phyloP scores from a whole-genome alignment of 108 stramenopile genomes.

The Pseudonitzschia pungens region DNA sequence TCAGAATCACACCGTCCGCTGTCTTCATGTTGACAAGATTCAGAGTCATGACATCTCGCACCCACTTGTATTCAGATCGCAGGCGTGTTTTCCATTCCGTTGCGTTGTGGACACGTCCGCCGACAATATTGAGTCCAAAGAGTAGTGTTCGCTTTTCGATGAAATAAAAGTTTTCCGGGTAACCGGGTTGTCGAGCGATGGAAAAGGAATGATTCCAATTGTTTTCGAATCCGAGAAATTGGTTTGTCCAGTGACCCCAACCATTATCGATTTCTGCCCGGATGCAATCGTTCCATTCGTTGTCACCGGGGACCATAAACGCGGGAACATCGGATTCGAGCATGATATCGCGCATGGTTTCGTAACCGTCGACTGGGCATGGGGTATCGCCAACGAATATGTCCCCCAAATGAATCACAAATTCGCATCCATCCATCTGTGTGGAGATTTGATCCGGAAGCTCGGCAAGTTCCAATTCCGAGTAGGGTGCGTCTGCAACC shows the following conservation, averaged over 20 bases:
- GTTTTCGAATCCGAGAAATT: slow-evolving; percentile 35
- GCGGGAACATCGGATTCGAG: slow-evolving; percentile 36
- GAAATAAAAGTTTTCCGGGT: slow-evolving; percentile 46
- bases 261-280: slow-evolving; percentile 26
- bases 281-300: slow-evolving; percentile 60
- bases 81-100: slow-evolving; percentile 38
- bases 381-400: slow-evolving; percentile 26
- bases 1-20: slow-evolving; percentile 27
- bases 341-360: slow-evolving; percentile 27
- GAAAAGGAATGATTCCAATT: slow-evolving; percentile 44
- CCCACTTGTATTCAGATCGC: slow-evolving; percentile 22
- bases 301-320: slow-evolving; percentile 53
- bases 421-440: slow-evolving; percentile 40
- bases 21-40: slow-evolving; percentile 19
- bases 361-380: slow-evolving; percentile 19
- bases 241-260: slow-evolving; percentile 29
- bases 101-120: slow-evolving; percentile 29
- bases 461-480: slow-evolving; percentile 12
- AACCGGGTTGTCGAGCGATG: slow-evolving; percentile 12
- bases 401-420: slow-evolving; percentile 57
- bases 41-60: slow-evolving; percentile 18
- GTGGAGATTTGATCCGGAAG: slow-evolving; percentile 22
- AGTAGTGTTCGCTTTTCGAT: slow-evolving; percentile 36
- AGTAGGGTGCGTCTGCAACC: slow-evolving; percentile 51
- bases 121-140: slow-evolving; percentile 53